Base-by-base conservation (phyloP, 306 rosid genomes). In the Crataegus laevigata region DNA sequence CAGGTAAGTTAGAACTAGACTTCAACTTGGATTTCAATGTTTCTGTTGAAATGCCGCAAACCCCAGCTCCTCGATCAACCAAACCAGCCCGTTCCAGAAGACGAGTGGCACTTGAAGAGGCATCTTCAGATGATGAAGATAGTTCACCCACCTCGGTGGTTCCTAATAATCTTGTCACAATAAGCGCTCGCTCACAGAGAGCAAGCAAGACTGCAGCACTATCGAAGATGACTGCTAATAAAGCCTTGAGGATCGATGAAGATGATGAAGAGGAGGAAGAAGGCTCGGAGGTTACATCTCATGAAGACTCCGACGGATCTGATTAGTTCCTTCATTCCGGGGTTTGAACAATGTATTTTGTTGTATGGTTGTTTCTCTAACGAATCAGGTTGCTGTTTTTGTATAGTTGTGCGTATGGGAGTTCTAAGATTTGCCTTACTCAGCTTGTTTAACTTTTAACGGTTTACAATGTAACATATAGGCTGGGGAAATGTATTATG, bases 181-280 rank as follows among this genome's bases (percentile, higher is more conserved):
- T 76, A 34, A 62, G 67, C 69, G 59, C 82, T 58, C 93, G 96
- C 60, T 89, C 97, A 19, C 91, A 89, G 84, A 90, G 99, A 76
- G 96, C 91, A 76, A 94, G 99, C 79, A 94, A 92, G 85, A 88
- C 97, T 38, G 93, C 88, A 52, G 96, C 99, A 34, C 54, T 94
- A 74, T 77, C 74, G 43, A 94, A 88, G 88, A 91, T 92, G 79
- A 82, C 84, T 58, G 82, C 86, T 24, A 21, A 18, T n/a, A 82
- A 77, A 73, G 66, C 80, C 65, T 74, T 28, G 61, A 79, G 59
- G 78, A 74, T 81, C 32, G 78, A 77, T 54, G 88, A 89, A 69
- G 81, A 66, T 68, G 91, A 79, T 22, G 87, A 85, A 3, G 76
- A 54, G 1, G 86, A 82, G 76, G 90, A 88, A 47, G 93, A 85